Conservation (phyloP, 768 basidiomycete species). For the Vishniacozyma victoriae region DNA sequence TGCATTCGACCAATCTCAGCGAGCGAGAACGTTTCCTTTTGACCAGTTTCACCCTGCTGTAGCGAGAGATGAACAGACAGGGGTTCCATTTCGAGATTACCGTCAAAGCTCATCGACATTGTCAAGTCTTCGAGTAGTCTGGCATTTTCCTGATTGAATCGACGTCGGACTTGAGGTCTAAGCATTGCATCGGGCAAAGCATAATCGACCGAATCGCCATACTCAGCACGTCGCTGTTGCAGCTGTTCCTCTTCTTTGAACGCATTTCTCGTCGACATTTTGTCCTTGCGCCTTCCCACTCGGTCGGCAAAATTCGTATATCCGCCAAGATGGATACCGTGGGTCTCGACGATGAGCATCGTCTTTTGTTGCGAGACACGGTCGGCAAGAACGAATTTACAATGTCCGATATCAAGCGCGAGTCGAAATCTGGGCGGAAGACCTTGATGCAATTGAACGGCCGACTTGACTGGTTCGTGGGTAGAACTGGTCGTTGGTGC, state of each 20-base stretch:
- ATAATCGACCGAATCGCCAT: slow-evolving; percentile 9
- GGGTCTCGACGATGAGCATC: slow-evolving; percentile 22
- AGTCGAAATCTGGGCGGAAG: slow-evolving; percentile 35
- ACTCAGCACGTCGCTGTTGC: slow-evolving; percentile 8
- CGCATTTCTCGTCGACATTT: slow-evolving; percentile 9
- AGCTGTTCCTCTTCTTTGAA: slow-evolving; percentile 31
- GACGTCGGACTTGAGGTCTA: slow-evolving; percentile 18
- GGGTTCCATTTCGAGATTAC: slow-evolving; percentile 20
- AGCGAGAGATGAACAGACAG: slow-evolving; percentile 24
- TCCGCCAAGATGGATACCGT: slow-evolving; percentile 28
- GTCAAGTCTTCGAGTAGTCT: slow-evolving; percentile 24
- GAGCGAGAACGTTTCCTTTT: no score
- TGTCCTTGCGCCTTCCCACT: slow-evolving; percentile 21
- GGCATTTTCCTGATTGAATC: slow-evolving; percentile 2
- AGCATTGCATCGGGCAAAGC: slow-evolving; percentile 22
- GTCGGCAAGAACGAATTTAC: slow-evolving; percentile 24
- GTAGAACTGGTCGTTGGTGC: neutral
- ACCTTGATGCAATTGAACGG: neutral
- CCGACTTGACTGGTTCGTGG: neutral
- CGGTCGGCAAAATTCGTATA: slow-evolving; percentile 27
- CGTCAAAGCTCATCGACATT: slow-evolving; percentile 18
- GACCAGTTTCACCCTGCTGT: neutral
- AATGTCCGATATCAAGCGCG: slow-evolving; percentile 29
- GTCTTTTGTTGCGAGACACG: slow-evolving; percentile 19
- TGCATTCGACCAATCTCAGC: slow-evolving; percentile 21